Evolutionary conservation across 2,329 filamentous ascomycete genomes (phyloP), one percentile per base, ranked within the genome.

Genomic region (Botrytis tulipae): DNA sequence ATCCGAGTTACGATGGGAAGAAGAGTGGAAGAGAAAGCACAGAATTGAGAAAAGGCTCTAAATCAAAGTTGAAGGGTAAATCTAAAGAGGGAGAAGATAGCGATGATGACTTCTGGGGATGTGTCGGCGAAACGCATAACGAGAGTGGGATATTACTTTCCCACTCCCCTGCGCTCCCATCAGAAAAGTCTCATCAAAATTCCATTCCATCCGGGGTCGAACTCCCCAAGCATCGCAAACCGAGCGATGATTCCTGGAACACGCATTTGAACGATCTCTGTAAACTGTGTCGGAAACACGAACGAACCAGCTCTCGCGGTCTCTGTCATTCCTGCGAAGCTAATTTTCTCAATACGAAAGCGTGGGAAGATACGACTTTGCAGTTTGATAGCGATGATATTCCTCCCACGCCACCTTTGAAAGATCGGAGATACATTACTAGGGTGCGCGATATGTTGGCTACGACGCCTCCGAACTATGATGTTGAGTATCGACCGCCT

Each of bases 41-140:
- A 18, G 60, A 57, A 48, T 46, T 37, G 46, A 72, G 46, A 20
- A 51, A 32, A 7, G 35, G 29, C 32, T 44, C 29, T 1, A 68
- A 66, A 22, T 29, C n/a, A 12, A 59, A 69, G 40, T 51, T 29
- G 8, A 63, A 59, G n/a, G 70, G 37, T 16, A 44, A 65, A 9
- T 35, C 35, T 18, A 14, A 25, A 25, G 54, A 32, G 18, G 70
- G 9, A 14, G 61, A 66, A 12, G 61, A 71, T 29, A 63, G 69
- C 22, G 54, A 71, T 9, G 40, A 71, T 18, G 69, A 63, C 29
- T 51, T 63, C 22, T 63, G 69, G 69, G 69, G 69, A 16, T 71
- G 54, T 40, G 32, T 71, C 8, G 54, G 54, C 12, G 54, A 70
- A 22, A 16, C 44, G 22, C 37, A 70, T 16, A 32, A 70, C 5